A percentile compares a stretch with the other conserved stretches of the same genome.
phyloP scores from a whole-genome alignment of 2,329 filamentous ascomycete species.

The Claviceps sp. region DNA sequence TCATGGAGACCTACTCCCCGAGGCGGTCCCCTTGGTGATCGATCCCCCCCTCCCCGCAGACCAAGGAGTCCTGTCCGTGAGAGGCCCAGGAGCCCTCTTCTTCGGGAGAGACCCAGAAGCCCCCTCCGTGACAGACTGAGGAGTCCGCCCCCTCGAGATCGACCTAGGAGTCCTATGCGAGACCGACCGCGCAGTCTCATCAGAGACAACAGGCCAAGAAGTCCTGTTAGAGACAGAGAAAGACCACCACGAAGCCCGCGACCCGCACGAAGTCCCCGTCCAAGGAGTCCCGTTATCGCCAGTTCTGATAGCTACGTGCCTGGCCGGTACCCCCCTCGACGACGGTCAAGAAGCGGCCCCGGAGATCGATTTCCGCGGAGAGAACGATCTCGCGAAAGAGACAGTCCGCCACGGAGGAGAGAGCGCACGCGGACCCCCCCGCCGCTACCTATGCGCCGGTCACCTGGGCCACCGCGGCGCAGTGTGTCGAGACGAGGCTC shows the following conservation, averaged over 20 bases:
- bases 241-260: conserved; percentile 17
- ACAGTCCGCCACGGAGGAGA: conserved; percentile 23
- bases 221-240: conserved; percentile 15
- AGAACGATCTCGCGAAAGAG: conserved; percentile 27
- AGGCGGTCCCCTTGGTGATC: conserved; percentile 19
- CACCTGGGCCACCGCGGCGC: conserved; percentile 22
- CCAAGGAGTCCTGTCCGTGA: conserved; percentile 18
- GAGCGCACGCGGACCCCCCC: conserved; percentile 24
- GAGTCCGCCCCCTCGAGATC: conserved; percentile 8
- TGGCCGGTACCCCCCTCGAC: conserved; percentile 27
- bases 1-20: conserved; percentile 46
- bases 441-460: conserved; percentile 16
- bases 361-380: conserved; percentile 27
- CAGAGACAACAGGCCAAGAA: conserved; percentile 13
- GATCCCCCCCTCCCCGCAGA: conserved; percentile 32
- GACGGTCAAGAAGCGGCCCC: conserved; percentile 25
- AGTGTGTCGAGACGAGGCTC: conserved; percentile 24
- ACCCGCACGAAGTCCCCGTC: conserved; percentile 23
- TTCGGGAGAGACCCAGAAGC: background rate
- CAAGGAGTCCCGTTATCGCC: conserved; percentile 23
- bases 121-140: conserved; percentile 3
- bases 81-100: conserved; percentile 2
- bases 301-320: conserved; percentile 33
- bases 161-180: conserved; percentile 10
- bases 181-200: conserved; percentile 13